Conservation (phyloP, 352 stramenopile genomes). For the Discostella stelligera region DNA sequence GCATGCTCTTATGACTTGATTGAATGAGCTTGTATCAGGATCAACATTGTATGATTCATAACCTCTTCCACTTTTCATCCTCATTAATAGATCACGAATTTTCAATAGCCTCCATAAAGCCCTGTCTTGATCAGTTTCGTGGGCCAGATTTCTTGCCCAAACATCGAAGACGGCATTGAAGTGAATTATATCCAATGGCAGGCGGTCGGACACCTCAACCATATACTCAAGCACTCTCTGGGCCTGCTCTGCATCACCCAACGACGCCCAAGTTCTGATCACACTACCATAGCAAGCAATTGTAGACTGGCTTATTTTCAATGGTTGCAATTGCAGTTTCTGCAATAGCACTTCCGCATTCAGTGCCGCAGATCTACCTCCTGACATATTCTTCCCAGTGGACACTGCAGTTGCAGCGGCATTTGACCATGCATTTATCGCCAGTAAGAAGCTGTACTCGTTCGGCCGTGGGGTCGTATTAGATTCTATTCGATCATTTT, state of each 20-base stretch:
- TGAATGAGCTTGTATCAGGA: conserved; percentile 50
- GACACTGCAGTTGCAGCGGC: conserved; percentile 23
- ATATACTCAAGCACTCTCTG: conserved; percentile 39
- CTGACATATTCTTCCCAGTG: conserved; percentile 19
- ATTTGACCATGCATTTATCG: conserved; percentile 43
- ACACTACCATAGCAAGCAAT: conserved; percentile 34
- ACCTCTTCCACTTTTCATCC: conserved; percentile 19
- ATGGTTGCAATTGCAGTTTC: conserved; percentile 45
- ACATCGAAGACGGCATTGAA: conserved; percentile 52
- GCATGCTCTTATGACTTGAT: conserved; percentile 48
- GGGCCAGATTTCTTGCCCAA: conserved; percentile 37
- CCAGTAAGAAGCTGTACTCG: conserved; percentile 45
- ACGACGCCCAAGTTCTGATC: conserved; percentile 30
- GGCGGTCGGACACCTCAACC: conserved; percentile 16
- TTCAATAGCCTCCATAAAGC: conserved; percentile 28
- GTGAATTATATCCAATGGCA: conserved; percentile 34
- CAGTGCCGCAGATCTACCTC: conserved; percentile 33
- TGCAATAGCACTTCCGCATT: conserved; percentile 50
- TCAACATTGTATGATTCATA: conserved; percentile 35
- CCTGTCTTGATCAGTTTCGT: conserved; percentile 4
- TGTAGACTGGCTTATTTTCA: conserved; percentile 23
- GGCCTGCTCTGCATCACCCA: conserved; percentile 34
- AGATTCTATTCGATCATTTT: conserved; percentile 19
- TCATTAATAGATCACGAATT: conserved; percentile 33
- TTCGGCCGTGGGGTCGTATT: conserved; percentile 26